Conservation (phyloP, 2,329 filamentous ascomycete genomes). For the Talaromyces verruculosus region DNA sequence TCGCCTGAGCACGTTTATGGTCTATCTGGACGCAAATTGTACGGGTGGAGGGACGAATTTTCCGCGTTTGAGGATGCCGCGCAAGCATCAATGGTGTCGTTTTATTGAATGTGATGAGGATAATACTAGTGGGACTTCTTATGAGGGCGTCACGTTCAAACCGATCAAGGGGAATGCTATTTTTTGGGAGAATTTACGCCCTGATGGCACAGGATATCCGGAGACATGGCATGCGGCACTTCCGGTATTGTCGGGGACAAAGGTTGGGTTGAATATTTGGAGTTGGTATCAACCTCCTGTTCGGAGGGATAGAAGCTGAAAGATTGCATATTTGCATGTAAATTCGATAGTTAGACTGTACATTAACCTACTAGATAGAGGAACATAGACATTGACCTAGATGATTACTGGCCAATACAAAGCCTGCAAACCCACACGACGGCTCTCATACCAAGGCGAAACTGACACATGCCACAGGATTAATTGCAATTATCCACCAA, state of each 20-base stretch:
- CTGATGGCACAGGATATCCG: slow-evolving; percentile 56
- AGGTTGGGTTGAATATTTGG: slow-evolving; percentile 66
- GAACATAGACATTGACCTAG: background rate
- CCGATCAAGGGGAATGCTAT: slow-evolving; percentile 59
- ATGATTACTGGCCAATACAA: background rate
- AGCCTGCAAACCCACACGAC: background rate
- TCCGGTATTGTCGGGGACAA: slow-evolving; percentile 56
- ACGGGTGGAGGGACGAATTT: slow-evolving; percentile 63
- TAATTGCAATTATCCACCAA: background rate
- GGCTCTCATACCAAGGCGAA: background rate
- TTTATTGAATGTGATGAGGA: slow-evolving; percentile 56
- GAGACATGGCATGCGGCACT: slow-evolving; percentile 63
- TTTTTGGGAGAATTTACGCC: slow-evolving; percentile 61
- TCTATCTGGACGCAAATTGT: slow-evolving; percentile 56
- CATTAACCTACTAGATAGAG: background rate
- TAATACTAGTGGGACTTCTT: background rate
- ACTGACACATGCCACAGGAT: background rate
- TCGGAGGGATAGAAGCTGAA: background rate
- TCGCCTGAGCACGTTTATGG: slow-evolving; percentile 61
- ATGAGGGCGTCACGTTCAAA: slow-evolving; percentile 57
- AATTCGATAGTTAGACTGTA: background rate
- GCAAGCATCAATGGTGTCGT: slow-evolving; percentile 52
- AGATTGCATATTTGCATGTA: background rate
- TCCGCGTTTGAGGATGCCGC: slow-evolving; percentile 50
- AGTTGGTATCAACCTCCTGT: slow-evolving; percentile 56